Evolutionary conservation across 2,329 filamentous ascomycete species (phyloP).

Genomic region (Aspergillus caelatus): DNA sequence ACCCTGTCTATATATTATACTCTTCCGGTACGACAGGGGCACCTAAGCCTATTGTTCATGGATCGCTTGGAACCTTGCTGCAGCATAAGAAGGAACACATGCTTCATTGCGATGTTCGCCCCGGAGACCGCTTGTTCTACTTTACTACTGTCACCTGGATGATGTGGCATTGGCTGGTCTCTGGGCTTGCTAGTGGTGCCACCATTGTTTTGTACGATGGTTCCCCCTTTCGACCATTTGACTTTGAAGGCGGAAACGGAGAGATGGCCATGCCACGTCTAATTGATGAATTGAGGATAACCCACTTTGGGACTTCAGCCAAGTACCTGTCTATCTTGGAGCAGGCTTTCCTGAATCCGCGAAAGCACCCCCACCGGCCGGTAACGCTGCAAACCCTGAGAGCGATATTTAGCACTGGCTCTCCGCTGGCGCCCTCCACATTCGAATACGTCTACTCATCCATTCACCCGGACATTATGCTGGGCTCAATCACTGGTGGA

Average conservation of each 20-base stretch:
- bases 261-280: conserved; percentile 81
- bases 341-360: conserved; percentile 69
- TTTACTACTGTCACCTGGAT: conserved; percentile 97
- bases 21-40: conserved; percentile 84
- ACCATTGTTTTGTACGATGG: conserved; percentile 90
- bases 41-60: conserved; percentile 95
- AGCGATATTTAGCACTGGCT: conserved; percentile 93
- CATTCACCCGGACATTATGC: conserved; percentile 78
- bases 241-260: conserved; percentile 60
- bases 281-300: conserved; percentile 78
- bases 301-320: conserved; percentile 92
- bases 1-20: conserved; percentile 92
- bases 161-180: conserved; percentile 99
- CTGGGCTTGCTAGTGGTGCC: conserved; percentile 78
- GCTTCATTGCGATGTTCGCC: conserved; percentile 78
- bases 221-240: conserved; percentile 77
- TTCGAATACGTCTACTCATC: conserved; percentile 86
- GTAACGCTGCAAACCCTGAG: conserved; percentile 59
- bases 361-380: conserved; percentile 49
- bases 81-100: conserved; percentile 98
- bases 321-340: conserved; percentile 92
- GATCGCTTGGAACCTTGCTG: conserved; percentile 82
- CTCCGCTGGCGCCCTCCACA: conserved; percentile 87
- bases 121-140: conserved; percentile 78
- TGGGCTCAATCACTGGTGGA: conserved; percentile 91